Conservation (phyloP, 148 eudicot genomes). For the Chenopodium formosanum region DNA sequence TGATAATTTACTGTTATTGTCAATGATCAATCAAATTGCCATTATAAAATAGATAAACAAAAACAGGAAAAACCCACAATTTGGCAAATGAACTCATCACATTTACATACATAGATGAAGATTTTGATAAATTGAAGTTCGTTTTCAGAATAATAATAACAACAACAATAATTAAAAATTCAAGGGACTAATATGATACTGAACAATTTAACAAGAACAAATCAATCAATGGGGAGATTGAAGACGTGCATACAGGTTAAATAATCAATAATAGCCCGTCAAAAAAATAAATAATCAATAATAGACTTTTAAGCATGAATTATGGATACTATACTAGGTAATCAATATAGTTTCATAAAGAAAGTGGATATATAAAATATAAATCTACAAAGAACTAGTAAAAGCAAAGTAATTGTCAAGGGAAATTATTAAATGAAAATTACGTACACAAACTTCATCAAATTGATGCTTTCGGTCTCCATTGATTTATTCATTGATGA, state of each 20-base stretch:
- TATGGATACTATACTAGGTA: too few relatives aligned
- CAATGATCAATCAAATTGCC: conserved; percentile 4
- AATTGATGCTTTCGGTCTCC: too few relatives aligned
- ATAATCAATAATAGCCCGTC: not conserved
- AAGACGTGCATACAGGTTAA: not conserved
- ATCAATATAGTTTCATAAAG: too few relatives aligned
- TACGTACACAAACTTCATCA: too few relatives aligned
- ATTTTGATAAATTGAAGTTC: too few relatives aligned
- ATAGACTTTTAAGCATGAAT: not conserved
- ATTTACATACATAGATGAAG: too few relatives aligned
- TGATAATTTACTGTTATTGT: conserved; percentile 1
- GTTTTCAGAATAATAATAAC: not conserved
- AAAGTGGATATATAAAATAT: too few relatives aligned
- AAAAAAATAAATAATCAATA: not conserved
- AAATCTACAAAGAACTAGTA: not conserved
- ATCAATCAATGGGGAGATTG: not conserved
- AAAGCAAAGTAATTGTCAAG: too few relatives aligned
- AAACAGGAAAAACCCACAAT: not conserved
- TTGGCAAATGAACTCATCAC: not conserved
- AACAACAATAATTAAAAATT: too few relatives aligned
- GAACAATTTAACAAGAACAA: not conserved
- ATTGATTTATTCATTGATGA: too few relatives aligned
- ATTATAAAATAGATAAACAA: not conserved
- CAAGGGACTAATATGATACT: not conserved
- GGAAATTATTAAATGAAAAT: too few relatives aligned